phyloP scores from a whole-genome alignment of 1,139 yeast species.

The Hyphopichia buzzinii region DNA sequence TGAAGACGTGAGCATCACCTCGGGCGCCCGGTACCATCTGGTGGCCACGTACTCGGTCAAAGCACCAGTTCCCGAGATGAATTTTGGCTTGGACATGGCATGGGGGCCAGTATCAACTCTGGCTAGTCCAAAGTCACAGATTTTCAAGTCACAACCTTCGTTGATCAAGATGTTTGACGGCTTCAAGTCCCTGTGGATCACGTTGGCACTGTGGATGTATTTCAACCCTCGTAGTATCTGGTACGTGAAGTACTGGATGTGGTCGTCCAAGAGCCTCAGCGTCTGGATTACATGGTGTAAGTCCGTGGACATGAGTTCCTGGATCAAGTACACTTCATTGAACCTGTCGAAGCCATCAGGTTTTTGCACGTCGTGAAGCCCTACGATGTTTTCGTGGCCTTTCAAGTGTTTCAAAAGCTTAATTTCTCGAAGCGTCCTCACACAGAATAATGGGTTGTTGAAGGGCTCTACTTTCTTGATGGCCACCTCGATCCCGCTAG shows the following conservation, averaged over 20 bases:
- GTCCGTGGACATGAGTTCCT: constrained; percentile 73
- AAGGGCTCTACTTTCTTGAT: constrained; percentile 44
- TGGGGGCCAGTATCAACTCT: constrained; percentile 31
- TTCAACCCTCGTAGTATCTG: constrained; percentile 65
- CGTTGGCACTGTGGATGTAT: constrained; percentile 58
- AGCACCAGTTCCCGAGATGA: constrained; percentile 30
- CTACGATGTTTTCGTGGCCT: constrained; percentile 41
- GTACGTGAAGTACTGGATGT: constrained; percentile 64
- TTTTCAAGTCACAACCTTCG: constrained; percentile 40
- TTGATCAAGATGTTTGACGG: constrained; percentile 38
- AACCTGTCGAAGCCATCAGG: constrained; percentile 38
- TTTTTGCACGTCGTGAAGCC: constrained; percentile 36
- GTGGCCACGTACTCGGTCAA: constrained; percentile 79
- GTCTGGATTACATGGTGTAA: constrained; percentile 56
- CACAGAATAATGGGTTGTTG: constrained; percentile 33
- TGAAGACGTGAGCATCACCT: constrained; percentile 68
- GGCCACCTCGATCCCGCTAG: constrained; percentile 40
- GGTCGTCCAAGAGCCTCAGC: constrained; percentile 58
- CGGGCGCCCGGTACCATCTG: constrained; percentile 80
- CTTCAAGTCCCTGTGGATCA: constrained; percentile 40
- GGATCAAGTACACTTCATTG: constrained; percentile 67
- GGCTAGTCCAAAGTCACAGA: constrained; percentile 58
- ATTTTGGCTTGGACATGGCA: constrained; percentile 37
- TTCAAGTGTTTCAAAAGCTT: constrained; percentile 33
- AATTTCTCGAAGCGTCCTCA: constrained; percentile 44